Evolutionary conservation across 331 rosid species (phyloP), one percentile per base, ranked within the genome.

Genomic region (Phaseolus coccineus): DNA sequence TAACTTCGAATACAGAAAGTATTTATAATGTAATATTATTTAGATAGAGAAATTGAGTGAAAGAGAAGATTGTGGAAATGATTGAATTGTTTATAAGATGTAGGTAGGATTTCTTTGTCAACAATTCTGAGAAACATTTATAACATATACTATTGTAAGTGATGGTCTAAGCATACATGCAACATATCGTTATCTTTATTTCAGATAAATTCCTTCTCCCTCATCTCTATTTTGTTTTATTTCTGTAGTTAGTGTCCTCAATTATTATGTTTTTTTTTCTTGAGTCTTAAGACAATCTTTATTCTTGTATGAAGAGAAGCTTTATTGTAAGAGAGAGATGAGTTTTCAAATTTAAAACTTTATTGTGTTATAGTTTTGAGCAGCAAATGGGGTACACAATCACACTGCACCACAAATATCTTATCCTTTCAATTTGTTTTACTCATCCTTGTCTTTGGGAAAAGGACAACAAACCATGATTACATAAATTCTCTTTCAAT

Each of bases 331-430:
- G 58, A 51, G 57, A 61, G 73, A 39, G 19, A 40, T 14, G 50
- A 59, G 13, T 40, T 62, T 39, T 70, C 44, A 76, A 69, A 39
- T 70, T 69, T 57, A 50, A 46, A 51, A 71, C 63, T 53, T 76
- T 70, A 61, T 52, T 71, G 3, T 14, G 67, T 77, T 53, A 52
- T 77, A 42, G 57, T 53, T 82, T 61, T 77, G 71, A 64, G 13
- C 75, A 56, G 12, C 40, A 65, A 42, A 79, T 76, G 77, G 81
- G 84, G 71, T 10, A 76, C 46, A 44, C 65, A 58, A 42, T 40
- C 39, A 24, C 74, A 39, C 65, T 69, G 65, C 66, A 80, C 88
- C 85, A 46, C 77, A 76, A 28, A 74, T 8, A 78, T 76, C 76
- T 81, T 52, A 80, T 81, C 87, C 16, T 78, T 47, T 58, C 16